A percentile compares a stretch with the other conserved stretches of the same genome.
These are phyloP conservation scores for Protomyces pachydermus DNA, from an alignment of 1,139 yeast genomes.

Conservation along the genomic window DNA sequence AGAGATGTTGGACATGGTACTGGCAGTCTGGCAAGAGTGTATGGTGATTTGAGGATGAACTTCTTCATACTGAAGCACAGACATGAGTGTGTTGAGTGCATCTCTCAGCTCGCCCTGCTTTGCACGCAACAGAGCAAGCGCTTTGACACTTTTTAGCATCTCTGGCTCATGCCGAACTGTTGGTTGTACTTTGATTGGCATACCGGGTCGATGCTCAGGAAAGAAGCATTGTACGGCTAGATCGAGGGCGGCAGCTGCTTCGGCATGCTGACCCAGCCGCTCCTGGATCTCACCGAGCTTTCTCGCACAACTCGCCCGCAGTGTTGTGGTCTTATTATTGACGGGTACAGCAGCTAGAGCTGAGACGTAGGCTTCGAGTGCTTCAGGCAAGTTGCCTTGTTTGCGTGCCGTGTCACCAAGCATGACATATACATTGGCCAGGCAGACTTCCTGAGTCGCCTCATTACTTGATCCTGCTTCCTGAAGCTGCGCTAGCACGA, in stretches of 20 bases:
- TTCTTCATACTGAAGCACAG: constrained; percentile 14
- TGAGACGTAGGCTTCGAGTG: not conserved
- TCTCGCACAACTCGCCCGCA: constrained; percentile 10
- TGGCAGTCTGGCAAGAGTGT: constrained; percentile 10
- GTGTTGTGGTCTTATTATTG: not conserved
- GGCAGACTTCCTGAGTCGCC: not conserved
- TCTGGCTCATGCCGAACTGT: constrained; percentile 7
- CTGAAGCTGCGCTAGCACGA: not conserved
- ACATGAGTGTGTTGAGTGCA: constrained; percentile 8
- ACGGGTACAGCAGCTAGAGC: not conserved
- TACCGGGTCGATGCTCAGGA: constrained; percentile 4
- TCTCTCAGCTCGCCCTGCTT: constrained; percentile 11
- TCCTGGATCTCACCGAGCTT: constrained; percentile 22
- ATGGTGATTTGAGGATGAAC: constrained; percentile 4
- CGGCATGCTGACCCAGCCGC: not conserved
- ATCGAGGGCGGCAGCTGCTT: constrained; percentile 7
- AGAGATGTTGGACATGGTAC: constrained; percentile 23
- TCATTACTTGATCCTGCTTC: not conserved
- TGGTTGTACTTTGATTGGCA: not conserved
- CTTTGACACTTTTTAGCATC: constrained; percentile 8
- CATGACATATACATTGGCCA: constrained; percentile 4
- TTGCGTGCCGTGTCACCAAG: constrained; percentile 8
- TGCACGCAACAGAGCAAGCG: constrained; percentile 8
- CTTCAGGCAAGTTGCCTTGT: not conserved
- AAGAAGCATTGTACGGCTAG: constrained; percentile 8